Percentiles rank a stretch among this genome's conserved stretches.
Evolutionary conservation across 495 filamentous ascomycete species (phyloP).

Genomic region (Lasiosphaeris hirsuta): DNA sequence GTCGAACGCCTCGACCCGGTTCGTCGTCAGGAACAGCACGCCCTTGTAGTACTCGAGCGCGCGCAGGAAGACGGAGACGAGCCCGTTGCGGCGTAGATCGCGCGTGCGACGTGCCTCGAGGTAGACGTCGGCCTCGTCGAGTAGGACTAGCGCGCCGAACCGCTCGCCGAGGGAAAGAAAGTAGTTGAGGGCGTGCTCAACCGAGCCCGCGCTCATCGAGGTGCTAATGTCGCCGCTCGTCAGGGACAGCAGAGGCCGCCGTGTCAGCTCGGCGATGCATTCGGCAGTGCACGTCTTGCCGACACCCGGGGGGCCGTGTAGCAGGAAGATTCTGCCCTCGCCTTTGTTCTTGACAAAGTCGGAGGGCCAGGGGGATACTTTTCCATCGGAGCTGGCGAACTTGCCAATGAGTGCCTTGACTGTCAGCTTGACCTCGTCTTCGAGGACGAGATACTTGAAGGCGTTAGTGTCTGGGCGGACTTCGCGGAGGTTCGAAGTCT

Average conservation of each 20-base stretch:
- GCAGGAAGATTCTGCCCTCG: constrained; percentile 48
- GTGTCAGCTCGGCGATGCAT: constrained; percentile 38
- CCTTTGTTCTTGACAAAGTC: constrained; percentile 49
- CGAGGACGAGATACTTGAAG: constrained; percentile 42
- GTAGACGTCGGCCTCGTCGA: constrained; percentile 47
- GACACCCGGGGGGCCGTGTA: constrained; percentile 52
- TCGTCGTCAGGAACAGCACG: constrained; percentile 42
- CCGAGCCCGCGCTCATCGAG: constrained; percentile 19
- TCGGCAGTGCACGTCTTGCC: constrained; percentile 51
- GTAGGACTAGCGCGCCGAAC: constrained; percentile 41
- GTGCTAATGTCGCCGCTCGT: constrained; percentile 40
- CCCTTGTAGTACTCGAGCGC: constrained; percentile 44
- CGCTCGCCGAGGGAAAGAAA: constrained; percentile 41
- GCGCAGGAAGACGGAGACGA: constrained; percentile 62
- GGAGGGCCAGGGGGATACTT: constrained; percentile 30
- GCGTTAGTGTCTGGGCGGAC: constrained; percentile 27
- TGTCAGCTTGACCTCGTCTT: constrained; percentile 37
- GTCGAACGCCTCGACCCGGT: constrained; percentile 43
- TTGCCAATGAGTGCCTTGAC: constrained; percentile 42
- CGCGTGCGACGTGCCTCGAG: constrained; percentile 64
- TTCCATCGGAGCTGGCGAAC: constrained; percentile 34
- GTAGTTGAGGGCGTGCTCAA: constrained; percentile 38
- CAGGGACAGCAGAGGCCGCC: constrained; percentile 36
- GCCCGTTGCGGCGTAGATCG: constrained; percentile 72
- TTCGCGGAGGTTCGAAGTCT: constrained; percentile 17